Evolutionary conservation across 75 land plant genomes (phyloP).

Genomic region (Picea sitchensis): DNA sequence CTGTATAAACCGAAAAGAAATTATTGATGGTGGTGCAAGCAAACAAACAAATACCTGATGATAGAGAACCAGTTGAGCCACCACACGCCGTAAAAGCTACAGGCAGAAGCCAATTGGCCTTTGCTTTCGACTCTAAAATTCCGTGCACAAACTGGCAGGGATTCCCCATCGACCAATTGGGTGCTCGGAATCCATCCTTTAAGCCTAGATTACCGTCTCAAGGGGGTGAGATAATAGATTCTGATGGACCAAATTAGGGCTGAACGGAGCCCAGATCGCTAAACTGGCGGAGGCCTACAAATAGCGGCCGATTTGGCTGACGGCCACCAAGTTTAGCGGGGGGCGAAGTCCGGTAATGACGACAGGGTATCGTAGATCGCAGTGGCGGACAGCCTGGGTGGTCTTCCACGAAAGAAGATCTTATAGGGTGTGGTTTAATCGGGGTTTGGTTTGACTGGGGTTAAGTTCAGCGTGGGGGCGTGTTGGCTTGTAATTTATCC

Average conservation of each 20-base stretch:
- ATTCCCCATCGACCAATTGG: constrained; percentile 3
- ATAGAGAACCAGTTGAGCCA: neutral
- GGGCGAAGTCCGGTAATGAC: neutral
- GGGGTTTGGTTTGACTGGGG: constrained; percentile 1
- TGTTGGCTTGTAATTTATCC: neutral
- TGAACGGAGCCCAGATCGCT: neutral
- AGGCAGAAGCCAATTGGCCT: neutral
- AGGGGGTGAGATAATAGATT: no score
- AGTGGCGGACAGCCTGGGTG: constrained; percentile 12
- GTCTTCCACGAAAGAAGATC: constrained; percentile 7
- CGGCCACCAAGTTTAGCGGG: neutral
- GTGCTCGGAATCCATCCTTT: constrained; percentile 1
- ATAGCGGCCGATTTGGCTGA: neutral
- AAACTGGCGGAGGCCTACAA: neutral
- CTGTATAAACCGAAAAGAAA: neutral
- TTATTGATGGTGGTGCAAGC: neutral
- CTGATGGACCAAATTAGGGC: neutral
- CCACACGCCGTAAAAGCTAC: constrained; percentile 10
- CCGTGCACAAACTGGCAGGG: constrained; percentile 8
- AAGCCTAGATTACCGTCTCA: neutral
- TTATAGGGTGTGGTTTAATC: no score
- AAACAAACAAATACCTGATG: constrained; percentile 7
- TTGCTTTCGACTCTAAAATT: neutral
- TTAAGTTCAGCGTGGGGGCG: no score
- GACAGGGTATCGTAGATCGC: neutral